These are phyloP conservation scores for Alliaria petiolata DNA, from an alignment of 345 rosid genomes.

Conservation along the genomic window DNA sequence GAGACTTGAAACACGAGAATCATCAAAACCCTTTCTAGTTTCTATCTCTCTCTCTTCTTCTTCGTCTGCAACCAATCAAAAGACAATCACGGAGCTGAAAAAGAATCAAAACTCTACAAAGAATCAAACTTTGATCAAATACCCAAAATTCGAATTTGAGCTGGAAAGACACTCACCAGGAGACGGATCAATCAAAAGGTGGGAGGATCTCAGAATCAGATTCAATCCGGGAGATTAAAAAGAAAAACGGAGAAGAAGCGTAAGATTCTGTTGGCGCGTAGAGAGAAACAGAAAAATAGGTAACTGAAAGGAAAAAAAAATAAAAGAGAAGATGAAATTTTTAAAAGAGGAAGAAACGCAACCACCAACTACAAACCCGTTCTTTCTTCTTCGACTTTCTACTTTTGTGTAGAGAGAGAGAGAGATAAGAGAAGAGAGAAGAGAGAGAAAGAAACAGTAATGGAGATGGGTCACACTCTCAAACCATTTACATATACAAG, in stretches of 20 bases:
- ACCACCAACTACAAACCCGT: conserved; percentile 48
- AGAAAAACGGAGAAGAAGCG: not conserved
- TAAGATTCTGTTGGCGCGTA: conserved; percentile 6
- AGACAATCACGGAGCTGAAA: not conserved
- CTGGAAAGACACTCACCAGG: conserved; percentile 25
- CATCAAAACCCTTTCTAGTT: conserved; percentile 16
- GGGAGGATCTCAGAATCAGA: conserved; percentile 21
- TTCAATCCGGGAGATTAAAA: not conserved
- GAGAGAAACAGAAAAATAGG: not conserved
- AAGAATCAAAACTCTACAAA: not conserved
- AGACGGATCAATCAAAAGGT: conserved; percentile 20
- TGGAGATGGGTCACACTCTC: conserved; percentile 23
- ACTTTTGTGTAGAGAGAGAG: conserved; percentile 22
- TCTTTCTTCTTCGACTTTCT: conserved; percentile 35
- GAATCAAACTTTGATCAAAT: no score
- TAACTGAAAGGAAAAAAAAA: not conserved
- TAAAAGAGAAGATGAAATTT: not conserved
- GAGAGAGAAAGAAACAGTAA: conserved; percentile 15
- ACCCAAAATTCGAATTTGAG: conserved; percentile 11
- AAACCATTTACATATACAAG: not conserved
- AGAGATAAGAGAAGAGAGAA: not conserved
- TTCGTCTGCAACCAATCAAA: conserved; percentile 23
- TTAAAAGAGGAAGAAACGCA: conserved; percentile 36
- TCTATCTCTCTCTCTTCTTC: conserved; percentile 10
- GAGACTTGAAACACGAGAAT: conserved; percentile 32